Conservation (phyloP, 2,329 filamentous ascomycete genomes). For the Blastomyces silverae region DNA sequence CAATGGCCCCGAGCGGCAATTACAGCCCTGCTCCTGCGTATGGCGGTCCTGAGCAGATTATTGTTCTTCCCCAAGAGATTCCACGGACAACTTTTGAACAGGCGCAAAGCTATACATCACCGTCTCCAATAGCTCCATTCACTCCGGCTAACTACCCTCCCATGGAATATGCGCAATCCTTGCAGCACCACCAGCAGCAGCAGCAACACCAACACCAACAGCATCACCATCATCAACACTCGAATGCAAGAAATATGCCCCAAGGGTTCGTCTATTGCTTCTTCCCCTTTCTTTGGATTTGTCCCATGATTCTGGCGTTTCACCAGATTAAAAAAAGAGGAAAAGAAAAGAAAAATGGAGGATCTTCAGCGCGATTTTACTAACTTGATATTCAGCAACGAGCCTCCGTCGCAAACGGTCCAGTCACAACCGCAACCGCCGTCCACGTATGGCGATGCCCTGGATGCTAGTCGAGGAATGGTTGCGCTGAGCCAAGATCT, state of each 20-base stretch:
- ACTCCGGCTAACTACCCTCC: conserved; percentile 67
- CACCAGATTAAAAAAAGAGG: not conserved
- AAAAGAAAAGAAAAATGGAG: not conserved
- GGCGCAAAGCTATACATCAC: conserved; percentile 58
- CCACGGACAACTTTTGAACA: conserved; percentile 69
- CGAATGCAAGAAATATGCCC: conserved; percentile 62
- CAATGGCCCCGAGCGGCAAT: conserved; percentile 63
- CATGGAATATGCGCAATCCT: conserved; percentile 64
- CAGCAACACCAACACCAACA: conserved; percentile 50
- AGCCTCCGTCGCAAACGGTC: conserved; percentile 45
- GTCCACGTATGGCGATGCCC: conserved; percentile 74
- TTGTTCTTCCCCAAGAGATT: conserved; percentile 68
- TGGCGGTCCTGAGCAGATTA: conserved; percentile 57
- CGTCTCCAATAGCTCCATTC: conserved; percentile 63
- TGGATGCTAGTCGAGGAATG: conserved; percentile 92
- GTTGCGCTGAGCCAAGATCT: conserved; percentile 88
- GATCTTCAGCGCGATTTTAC: not conserved
- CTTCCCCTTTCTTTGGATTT: not conserved
- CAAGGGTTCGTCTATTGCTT: conserved; percentile 63
- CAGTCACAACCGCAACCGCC: conserved; percentile 44
- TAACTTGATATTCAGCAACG: conserved; percentile 23
- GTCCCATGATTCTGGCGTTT: conserved; percentile 5
- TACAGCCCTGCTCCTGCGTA: conserved; percentile 51
- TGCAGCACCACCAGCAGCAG: conserved; percentile 45
- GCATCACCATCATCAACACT: conserved; percentile 51